Base-by-base conservation (phyloP, 495 filamentous ascomycete species). In the Tuber calosporum region DNA sequence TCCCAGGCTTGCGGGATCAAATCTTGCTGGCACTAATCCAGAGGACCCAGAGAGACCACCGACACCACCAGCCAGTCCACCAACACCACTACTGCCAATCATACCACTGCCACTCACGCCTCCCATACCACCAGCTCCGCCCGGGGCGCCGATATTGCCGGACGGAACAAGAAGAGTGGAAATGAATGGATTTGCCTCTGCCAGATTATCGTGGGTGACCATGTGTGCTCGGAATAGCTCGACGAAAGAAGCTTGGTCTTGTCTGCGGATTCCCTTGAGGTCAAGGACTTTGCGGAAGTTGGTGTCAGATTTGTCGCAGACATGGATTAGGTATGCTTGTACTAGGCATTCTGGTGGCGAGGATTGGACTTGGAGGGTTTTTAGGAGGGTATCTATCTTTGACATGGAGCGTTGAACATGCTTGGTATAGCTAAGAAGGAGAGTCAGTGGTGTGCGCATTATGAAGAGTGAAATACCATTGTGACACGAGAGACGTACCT, bases 221-320 rank as follows among this genome's bases (percentile, higher is more conserved):
- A 87, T 88, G 83, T 96, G 93, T 67, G 95, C 89, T 72, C 90
- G 86, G 84, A 97, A 98, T 4, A 99, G 85, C 80, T 99, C 95
- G 45, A 96, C 84, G 7, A 99, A 89, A 72, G 90, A 87, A 15
- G 88, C 83, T 78, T 98, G 94, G 74, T 98, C 94, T 75, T 87
- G 86, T 74, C 91, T 91, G 77, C 91, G 87, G 74, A 97, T 90
- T 72, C 92, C 92, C 80, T 97, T 96, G 75, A 97, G 87, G 68
- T 99, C 95, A 48, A 99, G 90, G 73, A 99, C 91, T 83, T 97
- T 97, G 76, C 91, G 89, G 88, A 99, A 99, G 85, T 99, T 99
- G 74, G 90, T 87, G 82, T 97, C 92, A 82, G 90, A 93, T 68
- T 88, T 87, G 84, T 97, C 93, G 79, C 89, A 92, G 76, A 98